Evolutionary conservation across 2,329 filamentous ascomycete species (phyloP), one percentile per base, ranked within the genome.

Genomic region (Penicillium sclerotiorum): DNA sequence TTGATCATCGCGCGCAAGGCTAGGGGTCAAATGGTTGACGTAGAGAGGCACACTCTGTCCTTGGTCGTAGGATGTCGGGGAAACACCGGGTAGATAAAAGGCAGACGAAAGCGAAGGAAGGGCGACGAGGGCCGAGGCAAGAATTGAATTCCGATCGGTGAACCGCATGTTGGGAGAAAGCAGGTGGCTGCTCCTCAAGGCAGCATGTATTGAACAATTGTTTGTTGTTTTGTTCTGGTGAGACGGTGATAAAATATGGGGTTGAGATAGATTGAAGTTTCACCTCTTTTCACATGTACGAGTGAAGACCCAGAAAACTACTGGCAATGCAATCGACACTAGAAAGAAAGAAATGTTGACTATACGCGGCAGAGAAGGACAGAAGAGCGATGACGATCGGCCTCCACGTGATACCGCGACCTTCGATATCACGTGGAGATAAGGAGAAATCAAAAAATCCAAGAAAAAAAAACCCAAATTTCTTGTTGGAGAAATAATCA

Each of bases 11-110:
- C 83, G 80, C 35, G 88, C 88, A 38, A 90, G 85, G 38, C 92
- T 85, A 4, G 94, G 93, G 35, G 90, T 94, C 63, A 99, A 87
- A 68, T 87, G 87, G 76, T 99, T 99, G 71, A 99, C 94, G 65
- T 89, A 87, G 41, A 99, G 82, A 20, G 92, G 90, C 20, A 99
- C 94, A 21, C 76, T 76, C 62, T 94, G 89, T 66, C 85, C 88
- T 45, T 78, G 76, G 64, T 89, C 85, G 78, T 99, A 99, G 49
- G 93, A 93, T 36, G 90, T 95, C 18, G 94, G 94, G 58, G 93
- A 92, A 62, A 96, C 91, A 61, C 94, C 94, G 30, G 93, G 94
- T 33, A 99, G 88, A 76, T 99, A 99, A 77, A 97, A 99, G 47
- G 90, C 90, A 2, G 84, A 80, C 12, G 68, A 73, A 53, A 71